A percentile compares a stretch with the other conserved stretches of the same genome.
phyloP scores from a whole-genome alignment of 2,329 filamentous ascomycete species.

The Sarocladium strictum region DNA sequence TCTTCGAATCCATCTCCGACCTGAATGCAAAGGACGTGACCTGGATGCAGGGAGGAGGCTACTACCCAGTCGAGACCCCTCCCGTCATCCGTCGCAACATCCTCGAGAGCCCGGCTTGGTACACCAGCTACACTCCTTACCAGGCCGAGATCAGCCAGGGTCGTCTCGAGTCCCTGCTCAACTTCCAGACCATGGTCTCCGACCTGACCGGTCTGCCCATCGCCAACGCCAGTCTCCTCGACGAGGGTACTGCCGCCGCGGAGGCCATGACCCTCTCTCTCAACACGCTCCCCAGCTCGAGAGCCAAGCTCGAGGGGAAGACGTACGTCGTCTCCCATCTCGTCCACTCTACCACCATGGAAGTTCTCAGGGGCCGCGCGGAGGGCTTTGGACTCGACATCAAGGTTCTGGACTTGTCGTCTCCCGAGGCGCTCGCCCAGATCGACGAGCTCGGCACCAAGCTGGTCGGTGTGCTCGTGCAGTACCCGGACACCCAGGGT shows the following conservation, averaged over 20 bases:
- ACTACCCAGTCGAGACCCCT: constrained; percentile 80
- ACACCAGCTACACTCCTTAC: constrained; percentile 96
- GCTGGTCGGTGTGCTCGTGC: constrained; percentile 83
- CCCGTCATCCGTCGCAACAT: constrained; percentile 90
- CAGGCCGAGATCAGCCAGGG: constrained; percentile 97
- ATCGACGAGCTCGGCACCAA: constrained; percentile 73
- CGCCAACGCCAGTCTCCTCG: constrained; percentile 83
- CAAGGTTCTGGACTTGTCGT: constrained; percentile 64
- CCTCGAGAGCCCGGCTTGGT: constrained; percentile 91
- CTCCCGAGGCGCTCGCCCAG: constrained; percentile 47
- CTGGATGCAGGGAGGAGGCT: constrained; percentile 81
- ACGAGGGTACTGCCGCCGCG: constrained; percentile 86
- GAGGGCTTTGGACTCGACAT: constrained; percentile 88
- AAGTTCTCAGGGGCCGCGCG: constrained; percentile 77
- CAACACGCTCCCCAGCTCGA: constrained; percentile 64
- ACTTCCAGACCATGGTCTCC: constrained; percentile 90
- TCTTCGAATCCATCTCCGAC: constrained; percentile 23
- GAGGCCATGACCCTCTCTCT: constrained; percentile 94
- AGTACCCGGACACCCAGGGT: constrained; percentile 88
- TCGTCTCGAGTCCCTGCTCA: constrained; percentile 82
- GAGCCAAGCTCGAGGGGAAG: constrained; percentile 70
- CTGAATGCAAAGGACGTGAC: constrained; percentile 35
- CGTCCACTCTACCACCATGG: constrained; percentile 79
- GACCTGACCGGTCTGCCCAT: constrained; percentile 84
- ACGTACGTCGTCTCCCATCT: constrained; percentile 77